Base-by-base conservation (phyloP, 495 filamentous ascomycete genomes). In the Trypethelium eluteriae region DNA sequence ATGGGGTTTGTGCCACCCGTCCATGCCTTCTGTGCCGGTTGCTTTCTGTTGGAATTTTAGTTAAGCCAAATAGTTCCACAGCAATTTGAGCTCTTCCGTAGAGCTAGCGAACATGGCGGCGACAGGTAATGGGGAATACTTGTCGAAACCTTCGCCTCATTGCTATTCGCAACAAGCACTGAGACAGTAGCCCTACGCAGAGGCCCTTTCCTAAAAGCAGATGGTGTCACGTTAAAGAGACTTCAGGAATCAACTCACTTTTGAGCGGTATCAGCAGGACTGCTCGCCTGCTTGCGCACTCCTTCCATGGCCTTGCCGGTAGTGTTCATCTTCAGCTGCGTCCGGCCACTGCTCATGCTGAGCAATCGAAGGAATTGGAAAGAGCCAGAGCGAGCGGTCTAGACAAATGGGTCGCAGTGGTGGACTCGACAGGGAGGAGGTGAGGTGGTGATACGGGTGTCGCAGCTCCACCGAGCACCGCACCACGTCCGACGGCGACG, bases 1-100 rank as follows among this genome's bases (percentile, higher is more conserved):
- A 88, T 83, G 39, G 86, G 85, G 72, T 89, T 89, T 68, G 83
- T 81, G 65, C 83, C 84, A 70, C 86, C 86, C 89, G 38, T 66
- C 70, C 53, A 59, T 67, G 83, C 85, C 74, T 85, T 86, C 67
- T 82, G 84, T 38, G 83, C 78, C 32, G 69, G 66, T 67, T 64
- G 56, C 36, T 63, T 67, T 35, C 46, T 46, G 36, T 59, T 10
- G 18, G 10, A 59, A 2, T 36, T 59, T 3, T 1, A 9, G 25
- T 11, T 59, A 35, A 59, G 53, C 53, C 2, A 14, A 35, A 59
- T 18, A 36, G 41, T 35, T 34, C 36, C 53, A 59, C 7, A 32
- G 53, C 25, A 18, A 7, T 4, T 18, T 14, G 32, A 36, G 53
- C 5, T 35, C 10, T 3, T 59, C 32, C 7, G 32, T 36, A 14